phyloP scores from a whole-genome alignment of 176 grass and related monocot species.

The Triticum timopheevii region DNA sequence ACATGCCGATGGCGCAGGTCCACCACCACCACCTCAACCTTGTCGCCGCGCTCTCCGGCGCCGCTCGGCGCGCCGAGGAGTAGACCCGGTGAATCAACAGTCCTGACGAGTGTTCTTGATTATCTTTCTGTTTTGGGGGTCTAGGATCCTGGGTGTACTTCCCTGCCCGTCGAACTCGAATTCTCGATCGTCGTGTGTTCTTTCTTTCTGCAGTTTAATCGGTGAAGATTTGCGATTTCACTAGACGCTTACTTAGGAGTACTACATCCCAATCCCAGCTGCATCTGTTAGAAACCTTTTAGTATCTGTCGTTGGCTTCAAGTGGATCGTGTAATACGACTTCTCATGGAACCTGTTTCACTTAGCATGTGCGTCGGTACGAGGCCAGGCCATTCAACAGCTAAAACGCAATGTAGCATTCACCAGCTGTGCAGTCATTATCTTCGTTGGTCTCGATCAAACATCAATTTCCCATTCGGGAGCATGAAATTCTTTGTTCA shows the following conservation, averaged over 20 bases:
- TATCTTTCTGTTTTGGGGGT: neutral
- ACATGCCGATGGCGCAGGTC: conserved; percentile 61
- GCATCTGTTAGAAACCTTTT: neutral
- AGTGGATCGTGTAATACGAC: neutral
- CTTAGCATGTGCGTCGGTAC: conserved; percentile 7
- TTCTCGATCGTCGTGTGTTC: neutral
- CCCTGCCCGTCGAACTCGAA: neutral
- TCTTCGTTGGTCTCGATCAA: neutral
- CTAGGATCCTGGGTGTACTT: neutral
- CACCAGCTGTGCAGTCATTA: neutral
- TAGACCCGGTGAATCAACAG: conserved; percentile 42
- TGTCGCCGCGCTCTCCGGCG: conserved; percentile 59
- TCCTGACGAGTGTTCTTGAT: neutral
- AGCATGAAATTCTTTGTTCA: neutral
- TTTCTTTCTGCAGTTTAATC: neutral
- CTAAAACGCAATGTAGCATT: neutral
- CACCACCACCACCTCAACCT: conserved; percentile 75
- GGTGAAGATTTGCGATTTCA: conserved; percentile 1
- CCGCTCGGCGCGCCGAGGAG: conserved; percentile 42
- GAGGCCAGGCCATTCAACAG: conserved; percentile 2
- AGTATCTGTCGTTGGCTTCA: neutral
- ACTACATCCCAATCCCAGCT: neutral
- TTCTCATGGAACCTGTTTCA: conserved; percentile 25
- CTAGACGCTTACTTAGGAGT: conserved; percentile 25
- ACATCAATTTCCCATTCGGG: neutral